Conservation (phyloP, 371 early-diverging fungal genomes). For the Nematocida parisii region DNA sequence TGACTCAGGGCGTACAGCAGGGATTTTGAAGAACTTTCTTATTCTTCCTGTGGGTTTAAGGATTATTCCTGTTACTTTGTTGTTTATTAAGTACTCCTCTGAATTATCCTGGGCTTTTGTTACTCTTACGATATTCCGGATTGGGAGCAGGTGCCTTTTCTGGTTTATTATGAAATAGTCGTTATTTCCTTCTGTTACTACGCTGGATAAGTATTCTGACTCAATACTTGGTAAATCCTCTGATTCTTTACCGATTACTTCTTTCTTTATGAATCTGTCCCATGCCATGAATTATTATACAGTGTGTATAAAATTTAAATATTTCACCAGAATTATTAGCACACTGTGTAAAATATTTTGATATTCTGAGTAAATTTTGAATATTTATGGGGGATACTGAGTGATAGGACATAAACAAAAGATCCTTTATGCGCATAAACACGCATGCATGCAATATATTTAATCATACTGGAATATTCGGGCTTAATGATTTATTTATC, state of each 20-base stretch:
- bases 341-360: too few species aligned
- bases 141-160: conserved; percentile 14
- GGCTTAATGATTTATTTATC: too few species aligned
- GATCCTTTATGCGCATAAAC: too few species aligned
- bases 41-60: conserved; percentile 17
- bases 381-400: too few species aligned
- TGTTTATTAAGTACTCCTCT: conserved; percentile 34
- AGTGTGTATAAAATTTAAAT: background rate
- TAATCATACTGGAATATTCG: too few species aligned
- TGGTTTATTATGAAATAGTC: conserved; percentile 7
- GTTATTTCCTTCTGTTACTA: background rate
- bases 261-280: conserved; percentile 34
- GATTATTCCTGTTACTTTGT: conserved; percentile 14
- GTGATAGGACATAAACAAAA: too few species aligned
- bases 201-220: background rate
- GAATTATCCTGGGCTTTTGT: background rate
- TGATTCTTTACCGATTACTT: background rate
- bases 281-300: background rate
- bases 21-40: conserved; percentile 33
- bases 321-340: too few species aligned
- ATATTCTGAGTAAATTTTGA: too few species aligned
- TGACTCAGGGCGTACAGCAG: conserved; percentile 21
- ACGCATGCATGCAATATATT: too few species aligned
- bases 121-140: background rate
- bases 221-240: background rate